Evolutionary conservation across 179 eudicot genomes (phyloP).

Genomic region (Dionaea muscipula): DNA sequence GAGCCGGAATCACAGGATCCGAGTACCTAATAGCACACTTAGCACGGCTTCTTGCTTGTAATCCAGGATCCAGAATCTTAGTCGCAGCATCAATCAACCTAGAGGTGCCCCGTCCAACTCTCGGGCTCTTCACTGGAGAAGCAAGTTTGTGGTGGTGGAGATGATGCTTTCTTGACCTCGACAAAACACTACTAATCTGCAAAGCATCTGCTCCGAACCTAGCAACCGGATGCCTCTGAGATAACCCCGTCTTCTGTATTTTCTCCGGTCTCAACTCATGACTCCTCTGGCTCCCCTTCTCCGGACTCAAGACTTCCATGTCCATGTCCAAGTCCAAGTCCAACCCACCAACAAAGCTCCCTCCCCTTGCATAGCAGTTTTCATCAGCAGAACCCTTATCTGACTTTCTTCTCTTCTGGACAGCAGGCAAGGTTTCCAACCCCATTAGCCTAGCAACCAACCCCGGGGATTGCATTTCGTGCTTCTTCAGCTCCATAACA

Average conservation of each 20-base stretch:
- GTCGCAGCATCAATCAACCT: slow-evolving; percentile 81
- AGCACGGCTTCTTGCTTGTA: slow-evolving; percentile 47
- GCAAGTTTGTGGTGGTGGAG: slow-evolving; percentile 34
- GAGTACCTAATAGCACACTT: slow-evolving; percentile 61
- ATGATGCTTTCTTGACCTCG: slow-evolving; percentile 62
- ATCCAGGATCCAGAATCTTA: slow-evolving; percentile 78
- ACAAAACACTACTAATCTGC: slow-evolving; percentile 58
- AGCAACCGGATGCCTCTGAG: slow-evolving; percentile 42
- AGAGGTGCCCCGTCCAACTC: slow-evolving; percentile 36
- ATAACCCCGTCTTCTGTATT: slow-evolving; percentile 61
- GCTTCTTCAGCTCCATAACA: slow-evolving; percentile 36
- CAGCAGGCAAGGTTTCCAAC: slow-evolving; percentile 66
- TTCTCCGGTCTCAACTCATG: slow-evolving; percentile 59
- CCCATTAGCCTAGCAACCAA: slow-evolving; percentile 98
- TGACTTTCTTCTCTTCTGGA: slow-evolving; percentile 17
- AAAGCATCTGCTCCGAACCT: slow-evolving; percentile 71
- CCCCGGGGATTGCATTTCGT: slow-evolving; percentile 48
- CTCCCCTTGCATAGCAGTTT: slow-evolving; percentile 16
- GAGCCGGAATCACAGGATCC: slow-evolving; percentile 14
- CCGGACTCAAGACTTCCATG: slow-evolving; percentile 18
- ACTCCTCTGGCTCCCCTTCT: slow-evolving; percentile 28
- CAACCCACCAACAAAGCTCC: slow-evolving; percentile 7
- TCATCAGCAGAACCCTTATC: slow-evolving; percentile 18
- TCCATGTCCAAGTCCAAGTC: slow-evolving; percentile 10
- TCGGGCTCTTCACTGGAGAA: slow-evolving; percentile 70